phyloP scores from a whole-genome alignment of 495 filamentous ascomycete species.

The Neurospora discreta region DNA sequence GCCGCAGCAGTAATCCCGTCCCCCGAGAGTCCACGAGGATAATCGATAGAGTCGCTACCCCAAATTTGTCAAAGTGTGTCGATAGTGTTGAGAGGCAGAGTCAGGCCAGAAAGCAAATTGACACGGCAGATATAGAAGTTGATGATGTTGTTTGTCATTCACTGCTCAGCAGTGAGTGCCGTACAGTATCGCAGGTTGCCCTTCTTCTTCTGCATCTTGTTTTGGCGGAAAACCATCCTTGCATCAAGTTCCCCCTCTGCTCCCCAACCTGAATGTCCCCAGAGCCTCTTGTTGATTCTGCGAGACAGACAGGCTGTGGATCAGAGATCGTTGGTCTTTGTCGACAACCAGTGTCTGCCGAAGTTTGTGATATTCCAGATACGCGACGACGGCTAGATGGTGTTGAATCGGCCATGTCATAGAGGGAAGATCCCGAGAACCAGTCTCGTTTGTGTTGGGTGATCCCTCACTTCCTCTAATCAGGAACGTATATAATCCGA shows the following conservation, averaged over 20 bases:
- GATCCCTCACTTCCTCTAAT: constrained; percentile 13
- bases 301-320: background rate
- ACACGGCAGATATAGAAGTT: constrained; percentile 4
- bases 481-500: constrained; percentile 16
- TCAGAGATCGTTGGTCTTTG: constrained; percentile 21
- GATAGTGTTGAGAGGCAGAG: background rate
- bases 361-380: constrained; percentile 26
- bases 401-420: constrained; percentile 8
- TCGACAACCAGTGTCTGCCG: constrained; percentile 38
- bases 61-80: background rate
- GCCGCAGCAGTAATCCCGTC: constrained; percentile 16
- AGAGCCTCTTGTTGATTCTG: background rate
- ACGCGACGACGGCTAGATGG: constrained; percentile 24
- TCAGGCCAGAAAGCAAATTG: background rate
- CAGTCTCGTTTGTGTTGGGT: constrained; percentile 16
- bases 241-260: constrained; percentile 2
- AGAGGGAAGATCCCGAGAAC: constrained; percentile 15
- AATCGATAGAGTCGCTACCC: background rate
- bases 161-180: background rate
- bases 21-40: background rate
- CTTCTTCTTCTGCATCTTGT: background rate
- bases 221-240: background rate
- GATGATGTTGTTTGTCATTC: constrained; percentile 5
- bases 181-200: background rate
- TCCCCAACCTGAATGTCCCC: background rate